Evolutionary conservation across 768 basidiomycete genomes (phyloP), one percentile per base, ranked within the genome.

Genomic region (button mushroom (Agaricus bisporus)): DNA sequence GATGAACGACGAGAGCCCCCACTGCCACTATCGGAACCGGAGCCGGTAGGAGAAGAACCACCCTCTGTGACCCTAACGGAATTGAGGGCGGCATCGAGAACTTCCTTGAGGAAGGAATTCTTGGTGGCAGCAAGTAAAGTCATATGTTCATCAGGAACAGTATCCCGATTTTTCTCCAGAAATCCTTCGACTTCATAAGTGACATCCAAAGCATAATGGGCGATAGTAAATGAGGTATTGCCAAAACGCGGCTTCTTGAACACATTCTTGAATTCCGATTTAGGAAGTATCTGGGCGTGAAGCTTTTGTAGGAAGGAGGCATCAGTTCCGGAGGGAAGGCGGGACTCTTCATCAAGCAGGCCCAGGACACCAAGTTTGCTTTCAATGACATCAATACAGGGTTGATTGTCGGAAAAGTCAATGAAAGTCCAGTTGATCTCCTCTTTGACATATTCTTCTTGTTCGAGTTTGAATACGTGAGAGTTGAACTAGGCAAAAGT

Each of bases 201-300:
- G 51, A 99, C 97, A 66, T 99, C 97, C 63, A 93, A 75, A 4
- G 97, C 97, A 68, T 99, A 99, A 66, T 99, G 97, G 8, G 95
- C 91, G 60, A 99, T 92, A 1, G 95, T 98, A 70, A 99, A 99
- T 0, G 95, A 87, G 36, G 92, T 87, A 65, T 92, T 95, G 43
- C 95, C 95, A 67, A 99, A 99, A n/a, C 97, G 82, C 32, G 97
- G 95, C 70, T 98, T 99, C 74, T 98, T 98, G 83, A 88, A 99
- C 5, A 98, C 84, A 14, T 77, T 77, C 65, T 88, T 91, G 72
- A 88, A 87, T 58, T 87, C 85, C 5, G 91, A 85, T 64, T 92
- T 98, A 49, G 75, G 67, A 41, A 74, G 63, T 48, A 98, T 83
- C 64, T 97, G 93, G 15, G 74, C 74, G 66, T 94, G 83, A 18